A percentile compares a stretch with the other conserved stretches of the same genome.
Evolutionary conservation across 768 basidiomycete species (phyloP).

Genomic region (Tulasnella sp.): DNA sequence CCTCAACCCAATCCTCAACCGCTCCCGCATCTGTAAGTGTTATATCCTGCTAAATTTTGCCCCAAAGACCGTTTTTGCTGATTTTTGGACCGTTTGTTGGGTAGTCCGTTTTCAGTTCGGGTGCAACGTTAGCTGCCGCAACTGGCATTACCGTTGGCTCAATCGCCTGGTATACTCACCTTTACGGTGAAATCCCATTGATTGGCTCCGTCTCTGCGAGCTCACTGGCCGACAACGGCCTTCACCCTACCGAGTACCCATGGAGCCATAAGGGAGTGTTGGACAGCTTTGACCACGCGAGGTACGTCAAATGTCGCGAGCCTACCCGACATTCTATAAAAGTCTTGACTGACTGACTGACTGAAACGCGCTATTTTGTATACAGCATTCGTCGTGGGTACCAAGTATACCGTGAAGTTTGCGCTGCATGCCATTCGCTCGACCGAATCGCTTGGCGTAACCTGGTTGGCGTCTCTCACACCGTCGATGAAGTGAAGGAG

Average conservation of each 20-base stretch:
- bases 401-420: slow-evolving; percentile 98
- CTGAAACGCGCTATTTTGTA: too few relatives aligned
- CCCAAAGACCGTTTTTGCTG: background rate
- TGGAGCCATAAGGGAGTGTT: slow-evolving; percentile 86
- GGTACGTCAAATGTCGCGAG: slow-evolving; percentile 47
- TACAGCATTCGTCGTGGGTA: slow-evolving; percentile 87
- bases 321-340: background rate
- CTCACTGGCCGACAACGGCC: slow-evolving; percentile 85
- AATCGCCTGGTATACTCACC: slow-evolving; percentile 92
- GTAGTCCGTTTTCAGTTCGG: slow-evolving; percentile 53
- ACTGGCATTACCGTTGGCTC: slow-evolving; percentile 76
- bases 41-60: background rate
- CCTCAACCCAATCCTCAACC: background rate
- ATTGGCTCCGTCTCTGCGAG: slow-evolving; percentile 88
- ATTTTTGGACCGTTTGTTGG: background rate
- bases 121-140: slow-evolving; percentile 64
- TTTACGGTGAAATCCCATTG: slow-evolving; percentile 86
- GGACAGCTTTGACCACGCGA: slow-evolving; percentile 92
- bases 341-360: background rate
- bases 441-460: slow-evolving; percentile 99
- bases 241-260: slow-evolving; percentile 79
- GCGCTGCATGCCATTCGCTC: slow-evolving; percentile 96
- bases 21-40: background rate
- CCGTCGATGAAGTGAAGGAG: slow-evolving; percentile 75
- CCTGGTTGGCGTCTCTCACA: slow-evolving; percentile 95